These are phyloP conservation scores for Tolypocladium endophyticum DNA, from an alignment of 2,329 filamentous ascomycete genomes.

Conservation along the genomic window DNA sequence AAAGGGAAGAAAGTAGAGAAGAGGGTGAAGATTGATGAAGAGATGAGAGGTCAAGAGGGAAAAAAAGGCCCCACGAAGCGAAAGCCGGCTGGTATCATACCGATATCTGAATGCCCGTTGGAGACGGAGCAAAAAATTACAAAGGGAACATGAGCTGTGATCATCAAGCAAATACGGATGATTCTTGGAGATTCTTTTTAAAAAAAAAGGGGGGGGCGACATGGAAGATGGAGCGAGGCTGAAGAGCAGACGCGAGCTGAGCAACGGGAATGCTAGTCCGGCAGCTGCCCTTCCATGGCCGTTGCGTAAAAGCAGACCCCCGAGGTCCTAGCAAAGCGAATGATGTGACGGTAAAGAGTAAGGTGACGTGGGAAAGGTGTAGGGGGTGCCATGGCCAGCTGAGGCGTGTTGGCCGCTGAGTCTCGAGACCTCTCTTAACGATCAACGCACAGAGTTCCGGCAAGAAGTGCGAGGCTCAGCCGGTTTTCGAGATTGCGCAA, in stretches of 20 bases:
- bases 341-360: neutral
- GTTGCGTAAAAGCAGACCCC: neutral
- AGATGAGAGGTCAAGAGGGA: neutral
- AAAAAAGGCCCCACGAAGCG: neutral
- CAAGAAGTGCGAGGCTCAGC: no score
- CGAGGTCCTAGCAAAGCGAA: neutral
- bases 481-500: neutral
- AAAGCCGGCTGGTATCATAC: conserved; percentile 1
- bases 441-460: neutral
- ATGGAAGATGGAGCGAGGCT: neutral
- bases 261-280: neutral
- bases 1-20: neutral
- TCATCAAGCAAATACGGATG: neutral
- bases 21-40: neutral
- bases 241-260: neutral
- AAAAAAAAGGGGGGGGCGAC: neutral
- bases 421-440: neutral
- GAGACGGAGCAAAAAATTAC: neutral
- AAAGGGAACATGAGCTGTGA: neutral
- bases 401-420: neutral
- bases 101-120: neutral
- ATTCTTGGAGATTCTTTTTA: neutral
- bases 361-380: neutral
- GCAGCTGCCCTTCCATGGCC: neutral
- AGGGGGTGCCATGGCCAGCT: neutral